Conservation (phyloP, 2,329 filamentous ascomycete species). For the Pseudocercospora fuligena region DNA sequence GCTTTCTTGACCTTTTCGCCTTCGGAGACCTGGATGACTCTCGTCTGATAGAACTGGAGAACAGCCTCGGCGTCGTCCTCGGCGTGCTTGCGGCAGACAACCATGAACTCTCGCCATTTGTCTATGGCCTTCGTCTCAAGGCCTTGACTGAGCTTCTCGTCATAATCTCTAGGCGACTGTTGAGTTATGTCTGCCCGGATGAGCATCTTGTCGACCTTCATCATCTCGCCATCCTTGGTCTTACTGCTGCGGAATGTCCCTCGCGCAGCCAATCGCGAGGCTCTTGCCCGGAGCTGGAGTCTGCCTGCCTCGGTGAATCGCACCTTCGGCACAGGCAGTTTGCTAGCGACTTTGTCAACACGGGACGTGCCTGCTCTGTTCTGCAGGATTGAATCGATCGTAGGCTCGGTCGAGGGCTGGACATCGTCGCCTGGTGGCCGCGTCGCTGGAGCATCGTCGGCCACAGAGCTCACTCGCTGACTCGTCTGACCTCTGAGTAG, state of each 20-base stretch:
- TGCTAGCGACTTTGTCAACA: slow-evolving; percentile 24
- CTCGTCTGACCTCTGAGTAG: slow-evolving; percentile 33
- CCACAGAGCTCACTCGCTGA: slow-evolving; percentile 20
- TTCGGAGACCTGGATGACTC: slow-evolving; percentile 61
- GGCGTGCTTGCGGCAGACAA: slow-evolving; percentile 64
- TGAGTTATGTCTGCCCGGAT: slow-evolving; percentile 62
- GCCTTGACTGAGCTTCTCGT: slow-evolving; percentile 66
- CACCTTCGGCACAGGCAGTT: slow-evolving; percentile 30
- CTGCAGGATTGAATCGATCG: slow-evolving; percentile 21
- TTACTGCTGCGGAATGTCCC: slow-evolving; percentile 39
- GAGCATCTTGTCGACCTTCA: slow-evolving; percentile 72
- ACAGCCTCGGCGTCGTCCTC: slow-evolving; percentile 54
- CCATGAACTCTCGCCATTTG: slow-evolving; percentile 69
- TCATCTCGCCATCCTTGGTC: slow-evolving; percentile 62
- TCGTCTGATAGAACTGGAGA: slow-evolving; percentile 42
- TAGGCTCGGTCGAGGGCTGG: slow-evolving; percentile 8
- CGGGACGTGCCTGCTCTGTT: slow-evolving; percentile 15
- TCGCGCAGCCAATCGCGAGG: slow-evolving; percentile 36
- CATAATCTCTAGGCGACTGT: slow-evolving; percentile 62
- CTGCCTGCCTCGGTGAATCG: slow-evolving; percentile 40
- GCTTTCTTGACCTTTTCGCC: slow-evolving; percentile 57
- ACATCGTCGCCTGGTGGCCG: neutral
- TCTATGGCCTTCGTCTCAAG: slow-evolving; percentile 63
- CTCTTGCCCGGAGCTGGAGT: slow-evolving; percentile 38
- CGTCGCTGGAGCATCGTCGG: neutral